Conservation (phyloP, 2,329 filamentous ascomycete genomes). For the Penicillium concentricum region DNA sequence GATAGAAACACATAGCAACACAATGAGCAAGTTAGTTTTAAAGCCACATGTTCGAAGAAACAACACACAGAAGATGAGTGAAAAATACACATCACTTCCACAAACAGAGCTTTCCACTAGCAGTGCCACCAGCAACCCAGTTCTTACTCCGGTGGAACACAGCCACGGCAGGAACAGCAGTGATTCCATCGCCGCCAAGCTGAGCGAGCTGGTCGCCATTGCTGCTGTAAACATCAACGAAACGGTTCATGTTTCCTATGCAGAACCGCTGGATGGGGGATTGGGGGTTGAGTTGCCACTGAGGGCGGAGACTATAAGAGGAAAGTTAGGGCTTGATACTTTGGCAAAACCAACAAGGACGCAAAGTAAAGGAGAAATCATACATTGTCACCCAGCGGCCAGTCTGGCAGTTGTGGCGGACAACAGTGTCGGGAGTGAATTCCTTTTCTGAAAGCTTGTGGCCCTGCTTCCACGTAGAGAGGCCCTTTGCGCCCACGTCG, state of each 20-base stretch:
- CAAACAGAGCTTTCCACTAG: conserved; percentile 86
- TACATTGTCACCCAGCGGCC: conserved; percentile 88
- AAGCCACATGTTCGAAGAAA: neutral
- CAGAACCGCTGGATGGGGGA: conserved; percentile 83
- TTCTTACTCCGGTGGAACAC: conserved; percentile 84
- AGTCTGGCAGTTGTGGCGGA: conserved; percentile 93
- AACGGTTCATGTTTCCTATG: conserved; percentile 97
- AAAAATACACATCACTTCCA: conserved; percentile 63
- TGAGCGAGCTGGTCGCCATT: conserved; percentile 86
- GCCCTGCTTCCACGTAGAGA: conserved; percentile 59
- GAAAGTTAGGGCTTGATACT: neutral
- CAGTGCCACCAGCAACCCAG: conserved; percentile 91
- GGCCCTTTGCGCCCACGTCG: conserved; percentile 62
- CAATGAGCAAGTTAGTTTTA: neutral
- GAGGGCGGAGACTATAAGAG: conserved; percentile 63
- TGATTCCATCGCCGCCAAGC: conserved; percentile 84
- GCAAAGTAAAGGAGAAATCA: conserved; percentile 23
- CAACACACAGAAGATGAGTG: neutral
- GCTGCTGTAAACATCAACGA: conserved; percentile 84
- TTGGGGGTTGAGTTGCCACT: conserved; percentile 80
- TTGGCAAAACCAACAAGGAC: neutral
- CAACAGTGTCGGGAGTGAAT: conserved; percentile 67
- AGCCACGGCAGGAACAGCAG: conserved; percentile 88
- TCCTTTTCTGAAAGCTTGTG: conserved; percentile 58
- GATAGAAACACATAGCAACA: neutral